Evolutionary conservation across 305 asterid species (phyloP).

Genomic region (Rubia tinctorum): DNA sequence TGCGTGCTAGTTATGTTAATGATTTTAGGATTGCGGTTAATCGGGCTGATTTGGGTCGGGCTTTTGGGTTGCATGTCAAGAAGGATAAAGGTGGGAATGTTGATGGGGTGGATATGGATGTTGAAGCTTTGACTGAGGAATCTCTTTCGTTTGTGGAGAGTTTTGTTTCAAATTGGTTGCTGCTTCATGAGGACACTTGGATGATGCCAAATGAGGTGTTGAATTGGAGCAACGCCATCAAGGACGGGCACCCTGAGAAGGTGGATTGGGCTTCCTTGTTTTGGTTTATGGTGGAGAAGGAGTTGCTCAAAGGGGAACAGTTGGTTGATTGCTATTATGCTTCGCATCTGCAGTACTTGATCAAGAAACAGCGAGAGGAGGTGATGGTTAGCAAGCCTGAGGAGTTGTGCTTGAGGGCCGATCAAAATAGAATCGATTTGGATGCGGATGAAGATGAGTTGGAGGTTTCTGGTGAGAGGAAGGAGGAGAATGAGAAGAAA

Average conservation of each 20-base stretch:
- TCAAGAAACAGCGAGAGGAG: constrained; percentile 47
- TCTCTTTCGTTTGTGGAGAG: constrained; percentile 43
- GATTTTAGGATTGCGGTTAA: constrained; percentile 36
- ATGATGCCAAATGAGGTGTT: constrained; percentile 60
- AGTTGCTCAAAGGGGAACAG: constrained; percentile 54
- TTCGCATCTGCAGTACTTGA: constrained; percentile 71
- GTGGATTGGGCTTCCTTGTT: constrained; percentile 85
- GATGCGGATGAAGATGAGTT: constrained; percentile 26
- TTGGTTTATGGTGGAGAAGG: constrained; percentile 93
- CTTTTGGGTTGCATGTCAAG: constrained; percentile 49
- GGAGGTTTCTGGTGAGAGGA: constrained; percentile 28
- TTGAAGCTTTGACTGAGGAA: constrained; percentile 40
- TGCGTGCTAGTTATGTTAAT: constrained; percentile 41
- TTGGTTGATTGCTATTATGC: constrained; percentile 78
- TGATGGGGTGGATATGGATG: constrained; percentile 49
- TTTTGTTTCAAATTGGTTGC: constrained; percentile 60
- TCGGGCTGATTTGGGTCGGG: constrained; percentile 57
- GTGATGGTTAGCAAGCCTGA: constrained; percentile 24
- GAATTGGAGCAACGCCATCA: constrained; percentile 52
- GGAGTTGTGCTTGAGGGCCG: constrained; percentile 25
- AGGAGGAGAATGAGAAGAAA: constrained; percentile 45
- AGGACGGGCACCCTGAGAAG: constrained; percentile 74
- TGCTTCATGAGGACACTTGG: constrained; percentile 76
- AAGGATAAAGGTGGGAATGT: constrained; percentile 40
- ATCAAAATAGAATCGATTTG: constrained; percentile 24